A percentile compares a stretch with the other conserved stretches of the same genome.
Evolutionary conservation across 768 basidiomycete species (phyloP).

Genomic region (Cubamyces sp.): DNA sequence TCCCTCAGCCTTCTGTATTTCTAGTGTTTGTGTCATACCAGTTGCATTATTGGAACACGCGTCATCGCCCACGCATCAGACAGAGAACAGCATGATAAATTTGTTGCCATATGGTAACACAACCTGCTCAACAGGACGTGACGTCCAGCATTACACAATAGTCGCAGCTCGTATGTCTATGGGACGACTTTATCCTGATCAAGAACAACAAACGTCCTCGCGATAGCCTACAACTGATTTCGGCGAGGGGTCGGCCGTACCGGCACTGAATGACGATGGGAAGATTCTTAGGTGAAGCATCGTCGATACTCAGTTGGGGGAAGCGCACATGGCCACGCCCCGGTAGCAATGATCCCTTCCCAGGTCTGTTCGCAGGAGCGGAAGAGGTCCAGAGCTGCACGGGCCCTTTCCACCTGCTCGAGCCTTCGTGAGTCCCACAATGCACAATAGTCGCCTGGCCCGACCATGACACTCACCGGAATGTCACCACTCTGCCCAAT

Average conservation of each 20-base stretch:
- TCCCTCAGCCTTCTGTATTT: conserved; percentile 18
- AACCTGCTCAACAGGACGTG: conserved; percentile 4
- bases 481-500: conserved; percentile 42
- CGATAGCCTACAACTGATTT: too few species aligned
- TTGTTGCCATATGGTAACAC: conserved; percentile 2
- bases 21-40: conserved; percentile 12
- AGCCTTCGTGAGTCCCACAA: conserved; percentile 16
- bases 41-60: not conserved
- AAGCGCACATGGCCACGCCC: conserved; percentile 55
- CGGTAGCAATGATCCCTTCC: conserved; percentile 47
- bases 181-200: too few species aligned
- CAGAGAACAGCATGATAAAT: conserved; percentile 18
- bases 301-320: conserved; percentile 31
- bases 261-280: not conserved
- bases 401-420: conserved; percentile 48
- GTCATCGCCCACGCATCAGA: conserved; percentile 20
- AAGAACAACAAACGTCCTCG: too few species aligned
- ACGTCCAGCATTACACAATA: conserved; percentile 8
- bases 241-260: too few species aligned
- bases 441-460: not conserved
- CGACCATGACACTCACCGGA: conserved; percentile 43
- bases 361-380: conserved; percentile 53
- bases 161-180: not conserved
- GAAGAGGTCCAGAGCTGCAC: conserved; percentile 56
- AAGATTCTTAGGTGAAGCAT: conserved; percentile 29